Evolutionary conservation across 495 filamentous ascomycete species (phyloP).

Genomic region (Massariosphaeria phaeospora): DNA sequence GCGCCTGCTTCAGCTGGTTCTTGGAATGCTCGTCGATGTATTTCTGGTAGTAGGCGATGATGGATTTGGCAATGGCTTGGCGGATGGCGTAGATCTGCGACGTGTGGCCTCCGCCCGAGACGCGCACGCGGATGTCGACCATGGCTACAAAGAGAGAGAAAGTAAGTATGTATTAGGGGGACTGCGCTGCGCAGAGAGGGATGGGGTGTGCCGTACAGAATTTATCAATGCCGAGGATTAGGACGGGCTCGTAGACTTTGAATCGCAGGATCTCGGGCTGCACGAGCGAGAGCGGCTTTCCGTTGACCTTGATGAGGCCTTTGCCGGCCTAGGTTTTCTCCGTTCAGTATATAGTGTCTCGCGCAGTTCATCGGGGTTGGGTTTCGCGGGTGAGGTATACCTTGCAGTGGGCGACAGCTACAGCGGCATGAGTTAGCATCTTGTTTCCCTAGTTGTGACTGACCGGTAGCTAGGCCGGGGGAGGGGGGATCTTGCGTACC

Average conservation of each 20-base stretch:
- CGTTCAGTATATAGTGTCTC: conserved; percentile 33
- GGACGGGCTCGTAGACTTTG: conserved; percentile 98
- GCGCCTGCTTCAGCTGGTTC: conserved; percentile 94
- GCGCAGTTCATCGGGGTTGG: not conserved
- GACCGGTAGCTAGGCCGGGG: not conserved
- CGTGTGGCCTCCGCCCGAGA: conserved; percentile 94
- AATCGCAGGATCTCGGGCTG: conserved; percentile 96
- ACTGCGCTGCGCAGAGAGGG: not conserved
- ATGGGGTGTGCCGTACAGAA: conserved; percentile 51
- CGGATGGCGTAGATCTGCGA: conserved; percentile 98
- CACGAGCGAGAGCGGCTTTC: conserved; percentile 86
- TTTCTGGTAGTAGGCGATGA: conserved; percentile 99
- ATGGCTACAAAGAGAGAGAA: conserved; percentile 42
- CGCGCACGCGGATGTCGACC: conserved; percentile 96
- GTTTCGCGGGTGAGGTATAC: conserved; percentile 47
- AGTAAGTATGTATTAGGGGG: not conserved
- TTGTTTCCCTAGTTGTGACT: too few relatives aligned
- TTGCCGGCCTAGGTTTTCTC: conserved; percentile 63
- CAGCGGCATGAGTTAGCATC: conserved; percentile 31
- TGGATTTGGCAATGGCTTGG: conserved; percentile 96
- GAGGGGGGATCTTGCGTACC: conserved; percentile 20
- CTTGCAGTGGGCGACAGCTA: conserved; percentile 92
- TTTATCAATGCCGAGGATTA: conserved; percentile 93
- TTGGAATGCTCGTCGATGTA: conserved; percentile 99
- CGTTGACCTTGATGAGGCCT: conserved; percentile 98